These are phyloP conservation scores for Fraxinus platypoda DNA, from an alignment of 305 asterid species.

Conservation along the genomic window DNA sequence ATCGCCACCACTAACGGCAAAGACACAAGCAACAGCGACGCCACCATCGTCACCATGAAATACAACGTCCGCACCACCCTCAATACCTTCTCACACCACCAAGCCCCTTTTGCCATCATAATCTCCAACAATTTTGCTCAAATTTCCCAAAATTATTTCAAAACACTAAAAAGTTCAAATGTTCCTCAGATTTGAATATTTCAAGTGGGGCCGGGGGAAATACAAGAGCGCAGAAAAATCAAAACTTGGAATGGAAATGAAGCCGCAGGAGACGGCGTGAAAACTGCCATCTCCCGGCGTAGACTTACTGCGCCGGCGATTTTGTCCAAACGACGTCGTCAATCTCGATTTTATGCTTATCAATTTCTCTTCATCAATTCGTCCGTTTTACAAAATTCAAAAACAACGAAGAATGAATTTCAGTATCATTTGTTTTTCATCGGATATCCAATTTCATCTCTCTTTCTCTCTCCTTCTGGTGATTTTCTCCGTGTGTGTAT, in stretches of 20 bases:
- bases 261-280: conserved; percentile 32
- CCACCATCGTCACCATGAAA: conserved; percentile 78
- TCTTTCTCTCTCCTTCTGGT: conserved; percentile 1
- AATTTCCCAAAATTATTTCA: neutral
- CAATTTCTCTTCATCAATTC: neutral
- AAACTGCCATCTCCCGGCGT: conserved; percentile 54
- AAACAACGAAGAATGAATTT: conserved; percentile 10
- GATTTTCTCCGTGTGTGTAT: conserved; percentile 6
- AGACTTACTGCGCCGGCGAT: conserved; percentile 37
- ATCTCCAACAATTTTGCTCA: neutral
- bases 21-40: conserved; percentile 66
- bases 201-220: conserved; percentile 38
- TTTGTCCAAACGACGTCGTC: conserved; percentile 24
- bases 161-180: conserved; percentile 5
- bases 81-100: conserved; percentile 71
- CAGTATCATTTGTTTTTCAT: conserved; percentile 11
- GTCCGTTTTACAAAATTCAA: conserved; percentile 3
- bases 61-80: conserved; percentile 69
- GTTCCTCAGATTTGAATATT: conserved; percentile 3
- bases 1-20: conserved; percentile 75
- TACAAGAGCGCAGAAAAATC: conserved; percentile 28
- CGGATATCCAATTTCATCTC: conserved; percentile 15
- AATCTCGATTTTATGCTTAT: conserved; percentile 5
- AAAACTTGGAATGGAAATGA: conserved; percentile 19
- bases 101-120: conserved; percentile 47